phyloP scores from a whole-genome alignment of 2,329 filamentous ascomycete species.

The Apiospora saccharicola region DNA sequence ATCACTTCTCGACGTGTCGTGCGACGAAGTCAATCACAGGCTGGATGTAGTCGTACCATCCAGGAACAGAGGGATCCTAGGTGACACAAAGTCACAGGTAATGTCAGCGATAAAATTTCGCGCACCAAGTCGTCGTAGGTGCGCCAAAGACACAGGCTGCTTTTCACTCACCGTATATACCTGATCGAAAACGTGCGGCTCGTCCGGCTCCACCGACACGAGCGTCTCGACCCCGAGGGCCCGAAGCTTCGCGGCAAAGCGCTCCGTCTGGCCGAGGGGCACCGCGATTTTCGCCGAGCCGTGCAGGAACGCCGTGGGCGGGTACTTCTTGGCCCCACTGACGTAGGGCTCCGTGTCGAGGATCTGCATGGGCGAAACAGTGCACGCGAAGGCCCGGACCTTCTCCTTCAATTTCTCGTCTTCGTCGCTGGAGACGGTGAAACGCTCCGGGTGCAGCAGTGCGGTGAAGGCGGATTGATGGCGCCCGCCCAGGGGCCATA shows the following conservation, averaged over 20 bases:
- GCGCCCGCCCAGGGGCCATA: conserved; percentile 13
- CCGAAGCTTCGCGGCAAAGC: conserved; percentile 8
- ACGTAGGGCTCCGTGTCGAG: conserved; percentile 2
- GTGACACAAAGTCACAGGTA: not conserved
- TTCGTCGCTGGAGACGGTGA: not conserved
- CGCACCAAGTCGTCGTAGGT: not conserved
- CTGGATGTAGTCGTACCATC: conserved; percentile 21
- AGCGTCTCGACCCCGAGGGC: conserved; percentile 17
- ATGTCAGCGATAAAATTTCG: not conserved
- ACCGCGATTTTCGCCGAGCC: conserved; percentile 9
- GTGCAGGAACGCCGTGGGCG: conserved; percentile 19
- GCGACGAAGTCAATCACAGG: conserved; percentile 21
- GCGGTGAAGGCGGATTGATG: conserved; percentile 9
- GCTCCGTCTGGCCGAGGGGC: not conserved
- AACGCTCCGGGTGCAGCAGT: conserved; percentile 17
- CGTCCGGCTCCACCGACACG: conserved; percentile 18
- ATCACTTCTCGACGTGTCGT: conserved; percentile 12
- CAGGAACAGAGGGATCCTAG: conserved; percentile 12
- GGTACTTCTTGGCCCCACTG: not conserved
- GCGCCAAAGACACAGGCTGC: not conserved
- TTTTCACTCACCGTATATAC: conserved; percentile 5
- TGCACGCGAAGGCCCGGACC: conserved; percentile 10
- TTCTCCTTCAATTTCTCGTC: not conserved
- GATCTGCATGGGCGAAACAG: conserved; percentile 23
- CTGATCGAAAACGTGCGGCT: conserved; percentile 19